A percentile compares a stretch with the other conserved stretches of the same genome.
phyloP scores from a whole-genome alignment of 805 yeast species.

The Cyberlindnera japonica region DNA sequence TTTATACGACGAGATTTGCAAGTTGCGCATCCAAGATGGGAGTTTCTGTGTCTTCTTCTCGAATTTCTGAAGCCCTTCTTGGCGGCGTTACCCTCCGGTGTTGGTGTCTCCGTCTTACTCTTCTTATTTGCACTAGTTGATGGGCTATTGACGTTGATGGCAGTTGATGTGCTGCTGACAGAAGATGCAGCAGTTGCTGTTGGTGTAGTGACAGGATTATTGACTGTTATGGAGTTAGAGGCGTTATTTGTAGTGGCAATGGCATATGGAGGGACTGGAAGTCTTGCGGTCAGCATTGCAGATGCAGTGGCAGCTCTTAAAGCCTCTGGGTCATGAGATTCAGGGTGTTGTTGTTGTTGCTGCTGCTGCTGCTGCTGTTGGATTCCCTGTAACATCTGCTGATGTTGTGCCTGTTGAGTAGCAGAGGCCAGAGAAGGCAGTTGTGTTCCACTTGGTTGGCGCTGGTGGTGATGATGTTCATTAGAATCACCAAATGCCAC shows the following conservation, averaged over 20 bases:
- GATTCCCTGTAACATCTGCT: constrained; percentile 2
- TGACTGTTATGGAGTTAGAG: not conserved
- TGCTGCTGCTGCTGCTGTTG: constrained; percentile 13
- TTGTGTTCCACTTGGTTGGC: constrained; percentile 1
- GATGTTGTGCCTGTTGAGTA: constrained; percentile 10
- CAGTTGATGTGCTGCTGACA: no score
- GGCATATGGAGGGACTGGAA: constrained; percentile 35
- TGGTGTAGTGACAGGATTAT: no score
- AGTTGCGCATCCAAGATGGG: constrained; percentile 72
- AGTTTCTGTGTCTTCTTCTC: constrained; percentile 61
- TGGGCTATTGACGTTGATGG: no score
- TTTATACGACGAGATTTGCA: constrained; percentile 61
- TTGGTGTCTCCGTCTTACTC: constrained; percentile 7
- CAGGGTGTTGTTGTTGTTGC: constrained; percentile 2
- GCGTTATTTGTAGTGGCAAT: constrained; percentile 8
- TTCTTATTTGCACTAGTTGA: no score
- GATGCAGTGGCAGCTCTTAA: constrained; percentile 6
- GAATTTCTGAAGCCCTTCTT: constrained; percentile 25
- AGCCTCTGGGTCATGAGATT: constrained; percentile 1
- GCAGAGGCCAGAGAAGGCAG: constrained; percentile 8
- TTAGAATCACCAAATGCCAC: constrained; percentile 2
- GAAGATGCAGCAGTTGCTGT: no score
- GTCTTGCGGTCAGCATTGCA: constrained; percentile 5
- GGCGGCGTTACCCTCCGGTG: not conserved
- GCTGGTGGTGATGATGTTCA: not conserved